These are phyloP conservation scores for Pouteria glomerata DNA, from an alignment of 148 eudicot species.

Conservation along the genomic window DNA sequence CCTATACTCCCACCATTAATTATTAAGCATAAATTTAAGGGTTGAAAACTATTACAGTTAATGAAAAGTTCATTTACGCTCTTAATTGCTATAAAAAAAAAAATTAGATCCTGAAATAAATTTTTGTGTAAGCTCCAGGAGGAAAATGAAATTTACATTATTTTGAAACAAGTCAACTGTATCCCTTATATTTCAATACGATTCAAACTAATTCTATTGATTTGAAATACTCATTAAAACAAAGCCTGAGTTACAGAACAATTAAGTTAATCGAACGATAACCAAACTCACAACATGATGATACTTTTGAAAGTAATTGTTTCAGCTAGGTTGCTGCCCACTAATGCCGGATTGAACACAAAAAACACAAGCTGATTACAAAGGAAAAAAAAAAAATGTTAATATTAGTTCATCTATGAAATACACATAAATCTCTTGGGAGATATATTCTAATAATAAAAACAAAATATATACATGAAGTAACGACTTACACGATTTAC, in stretches of 20 bases:
- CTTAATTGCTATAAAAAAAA: too few species aligned
- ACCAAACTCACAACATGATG: conserved; percentile 25
- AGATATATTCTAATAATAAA: not conserved
- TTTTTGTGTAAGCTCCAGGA: too few species aligned
- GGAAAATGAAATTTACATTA: too few species aligned
- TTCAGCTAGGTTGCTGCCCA: conserved; percentile 32
- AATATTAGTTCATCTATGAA: not conserved
- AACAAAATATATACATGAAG: not conserved
- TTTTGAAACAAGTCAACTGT: too few species aligned
- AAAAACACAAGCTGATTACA: conserved; percentile 35
- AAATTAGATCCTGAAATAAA: too few species aligned
- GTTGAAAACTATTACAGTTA: too few species aligned
- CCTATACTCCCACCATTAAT: too few species aligned
- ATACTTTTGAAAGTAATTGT: conserved; percentile 33
- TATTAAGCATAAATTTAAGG: too few species aligned
- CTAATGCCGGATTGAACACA: conserved; percentile 45
- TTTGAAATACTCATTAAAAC: too few species aligned
- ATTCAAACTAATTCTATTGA: too few species aligned
- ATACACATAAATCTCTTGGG: not conserved
- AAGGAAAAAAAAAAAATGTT: not conserved
- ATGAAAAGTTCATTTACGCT: too few species aligned
- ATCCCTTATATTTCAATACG: too few species aligned
- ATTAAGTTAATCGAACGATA: not conserved
- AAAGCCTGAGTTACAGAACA: not conserved
- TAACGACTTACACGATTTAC: conserved; percentile 26